phyloP scores from a whole-genome alignment of 2,329 filamentous ascomycete species.

The Didymella keratinophila region DNA sequence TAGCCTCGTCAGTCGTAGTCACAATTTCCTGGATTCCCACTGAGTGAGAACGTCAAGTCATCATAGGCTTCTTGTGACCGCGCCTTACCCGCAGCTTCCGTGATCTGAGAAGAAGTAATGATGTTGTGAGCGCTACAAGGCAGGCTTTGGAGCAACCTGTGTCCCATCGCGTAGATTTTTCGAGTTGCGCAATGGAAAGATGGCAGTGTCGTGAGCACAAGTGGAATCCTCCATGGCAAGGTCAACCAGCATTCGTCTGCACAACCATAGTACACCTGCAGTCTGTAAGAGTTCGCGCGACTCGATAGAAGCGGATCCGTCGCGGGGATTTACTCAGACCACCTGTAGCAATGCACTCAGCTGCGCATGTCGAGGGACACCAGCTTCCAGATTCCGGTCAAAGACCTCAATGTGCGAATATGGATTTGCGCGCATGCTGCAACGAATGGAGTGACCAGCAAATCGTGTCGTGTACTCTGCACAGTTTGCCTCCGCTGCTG shows the following conservation, averaged over 20 bases:
- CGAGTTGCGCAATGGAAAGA: not conserved
- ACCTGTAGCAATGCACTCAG: not conserved
- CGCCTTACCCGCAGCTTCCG: not conserved
- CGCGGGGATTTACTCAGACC: not conserved
- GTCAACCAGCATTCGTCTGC: not conserved
- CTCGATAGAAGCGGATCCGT: not conserved
- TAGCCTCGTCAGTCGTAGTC: not conserved
- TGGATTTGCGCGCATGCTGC: conserved; percentile 5
- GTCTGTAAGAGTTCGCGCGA: not conserved
- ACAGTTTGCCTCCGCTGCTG: conserved; percentile 4
- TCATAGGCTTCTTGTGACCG: not conserved
- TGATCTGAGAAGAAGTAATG: not conserved
- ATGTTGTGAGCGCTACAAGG: not conserved
- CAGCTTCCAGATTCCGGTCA: conserved; percentile 1
- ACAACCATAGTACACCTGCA: not conserved
- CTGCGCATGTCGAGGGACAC: not conserved
- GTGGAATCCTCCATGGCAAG: not conserved
- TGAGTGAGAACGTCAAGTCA: not conserved
- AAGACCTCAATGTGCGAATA: not conserved
- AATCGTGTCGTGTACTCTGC: not conserved
- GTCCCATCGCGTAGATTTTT: not conserved
- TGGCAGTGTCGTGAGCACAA: not conserved
- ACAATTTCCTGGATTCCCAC: not conserved
- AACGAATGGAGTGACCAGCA: conserved; percentile 2
- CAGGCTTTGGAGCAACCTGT: not conserved